Percentiles rank a stretch among this genome's conserved stretches.
These are phyloP conservation scores for Kodamaea suecica DNA, from an alignment of 1,139 yeast species.

Conservation along the genomic window DNA sequence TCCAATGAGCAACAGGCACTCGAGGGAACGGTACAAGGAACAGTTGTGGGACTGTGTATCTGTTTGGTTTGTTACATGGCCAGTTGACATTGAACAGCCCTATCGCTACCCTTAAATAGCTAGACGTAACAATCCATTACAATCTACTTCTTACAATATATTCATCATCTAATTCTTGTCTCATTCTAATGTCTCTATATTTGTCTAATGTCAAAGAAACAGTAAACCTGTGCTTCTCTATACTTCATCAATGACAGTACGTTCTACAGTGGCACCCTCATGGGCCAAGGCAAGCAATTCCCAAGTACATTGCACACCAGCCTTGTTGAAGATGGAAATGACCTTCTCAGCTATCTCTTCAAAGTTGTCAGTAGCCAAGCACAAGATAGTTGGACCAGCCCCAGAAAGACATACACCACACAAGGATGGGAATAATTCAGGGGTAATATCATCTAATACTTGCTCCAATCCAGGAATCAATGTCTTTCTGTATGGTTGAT, in stretches of 20 bases:
- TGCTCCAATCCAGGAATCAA: slow-evolving; percentile 88
- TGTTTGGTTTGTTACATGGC: no score
- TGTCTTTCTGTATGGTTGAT: slow-evolving; percentile 90
- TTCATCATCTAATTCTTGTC: no score
- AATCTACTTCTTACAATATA: no score
- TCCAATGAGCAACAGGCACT: no score
- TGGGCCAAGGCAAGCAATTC: slow-evolving; percentile 79
- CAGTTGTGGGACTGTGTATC: no score
- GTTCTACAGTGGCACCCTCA: slow-evolving; percentile 68
- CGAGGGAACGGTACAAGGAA: no score
- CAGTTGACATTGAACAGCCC: no score
- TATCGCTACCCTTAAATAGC: no score
- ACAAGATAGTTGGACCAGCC: slow-evolving; percentile 96
- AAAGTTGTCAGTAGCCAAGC: slow-evolving; percentile 84
- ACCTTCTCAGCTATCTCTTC: slow-evolving; percentile 81
- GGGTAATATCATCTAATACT: slow-evolving; percentile 78
- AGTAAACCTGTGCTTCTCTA: neutral
- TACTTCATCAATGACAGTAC: neutral
- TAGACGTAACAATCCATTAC: no score
- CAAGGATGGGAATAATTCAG: slow-evolving; percentile 76
- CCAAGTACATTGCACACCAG: slow-evolving; percentile 75
- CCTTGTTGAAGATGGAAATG: slow-evolving; percentile 61
- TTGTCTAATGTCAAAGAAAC: no score
- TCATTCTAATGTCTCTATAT: no score
- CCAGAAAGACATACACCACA: slow-evolving; percentile 95